Conservation (phyloP, 2,329 filamentous ascomycete species). For the Hypomyces rosellus region DNA sequence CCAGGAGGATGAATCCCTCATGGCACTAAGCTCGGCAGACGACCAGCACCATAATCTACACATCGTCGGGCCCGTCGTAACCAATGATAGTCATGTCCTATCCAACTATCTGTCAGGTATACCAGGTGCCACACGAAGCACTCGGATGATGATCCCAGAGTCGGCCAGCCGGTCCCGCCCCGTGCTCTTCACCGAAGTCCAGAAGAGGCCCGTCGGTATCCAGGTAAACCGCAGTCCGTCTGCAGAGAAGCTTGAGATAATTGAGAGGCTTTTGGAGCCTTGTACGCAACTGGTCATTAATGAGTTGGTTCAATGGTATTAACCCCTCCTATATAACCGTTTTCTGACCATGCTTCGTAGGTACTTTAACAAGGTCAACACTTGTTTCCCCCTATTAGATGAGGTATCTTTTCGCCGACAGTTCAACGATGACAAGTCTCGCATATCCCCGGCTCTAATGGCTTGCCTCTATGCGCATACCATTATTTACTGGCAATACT, state of each 20-base stretch:
- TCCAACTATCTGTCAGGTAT: conserved; percentile 47
- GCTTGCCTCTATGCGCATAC: conserved; percentile 53
- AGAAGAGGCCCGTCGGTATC: conserved; percentile 39
- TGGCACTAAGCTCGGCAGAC: conserved; percentile 26
- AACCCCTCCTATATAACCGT: conserved; percentile 3
- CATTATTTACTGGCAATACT: conserved; percentile 51
- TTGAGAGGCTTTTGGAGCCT: conserved; percentile 54
- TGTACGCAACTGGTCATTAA: conserved; percentile 44
- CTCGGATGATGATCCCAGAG: conserved; percentile 25
- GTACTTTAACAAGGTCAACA: conserved; percentile 50
- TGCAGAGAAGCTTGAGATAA: conserved; percentile 44
- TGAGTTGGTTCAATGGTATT: conserved; percentile 20
- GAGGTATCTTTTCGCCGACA: conserved; percentile 45
- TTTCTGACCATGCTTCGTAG: conserved; percentile 22
- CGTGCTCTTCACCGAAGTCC: conserved; percentile 41
- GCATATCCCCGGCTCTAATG: conserved; percentile 49
- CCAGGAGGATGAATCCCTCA: conserved; percentile 18
- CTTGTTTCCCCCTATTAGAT: conserved; percentile 57
- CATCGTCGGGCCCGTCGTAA: conserved; percentile 54
- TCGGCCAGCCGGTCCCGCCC: conserved; percentile 29
- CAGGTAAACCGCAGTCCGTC: conserved; percentile 31
- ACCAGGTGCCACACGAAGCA: conserved; percentile 22
- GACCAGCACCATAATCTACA: conserved; percentile 39
- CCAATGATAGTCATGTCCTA: conserved; percentile 54
- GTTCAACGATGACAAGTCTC: conserved; percentile 37